A percentile compares a stretch with the other conserved stretches of the same genome.
Conservation (phyloP, 345 rosid species). For the Acer negundo region DNA sequence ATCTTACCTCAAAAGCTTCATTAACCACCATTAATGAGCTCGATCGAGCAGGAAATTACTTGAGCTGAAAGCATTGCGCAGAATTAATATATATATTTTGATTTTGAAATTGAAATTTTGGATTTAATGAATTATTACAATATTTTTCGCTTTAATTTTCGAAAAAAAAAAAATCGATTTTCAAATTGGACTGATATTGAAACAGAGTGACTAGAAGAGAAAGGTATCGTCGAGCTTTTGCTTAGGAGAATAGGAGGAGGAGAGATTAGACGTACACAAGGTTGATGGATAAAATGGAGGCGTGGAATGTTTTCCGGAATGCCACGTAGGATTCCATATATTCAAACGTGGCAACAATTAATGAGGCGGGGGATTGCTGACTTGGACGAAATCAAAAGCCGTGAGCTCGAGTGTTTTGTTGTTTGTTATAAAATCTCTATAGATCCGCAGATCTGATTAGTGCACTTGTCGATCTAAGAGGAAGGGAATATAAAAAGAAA, state of each 20-base stretch:
- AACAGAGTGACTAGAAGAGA: slow-evolving; percentile 20
- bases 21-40: slow-evolving; percentile 29
- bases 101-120: not conserved
- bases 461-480: slow-evolving; percentile 19
- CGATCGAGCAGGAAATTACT: slow-evolving; percentile 12
- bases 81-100: slow-evolving; percentile 11
- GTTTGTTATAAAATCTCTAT: slow-evolving; percentile 3
- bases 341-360: slow-evolving; percentile 26
- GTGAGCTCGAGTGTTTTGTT: slow-evolving; percentile 10
- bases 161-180: not conserved
- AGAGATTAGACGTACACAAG: slow-evolving; percentile 22
- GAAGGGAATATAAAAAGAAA: not conserved
- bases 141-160: not conserved
- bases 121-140: not conserved
- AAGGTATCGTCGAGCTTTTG: slow-evolving; percentile 30
- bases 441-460: slow-evolving; percentile 23
- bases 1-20: slow-evolving; percentile 25
- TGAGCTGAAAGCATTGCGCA: slow-evolving; percentile 15
- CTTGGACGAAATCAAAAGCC: slow-evolving; percentile 55
- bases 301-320: slow-evolving; percentile 18
- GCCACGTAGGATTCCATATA: slow-evolving; percentile 41
- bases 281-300: slow-evolving; percentile 50
- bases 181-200: slow-evolving; percentile 24
- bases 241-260: slow-evolving; percentile 18
- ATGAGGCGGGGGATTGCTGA: slow-evolving; percentile 27